A percentile compares a stretch with the other conserved stretches of the same genome.
phyloP scores from a whole-genome alignment of 768 basidiomycete species.

The Russula lepida region DNA sequence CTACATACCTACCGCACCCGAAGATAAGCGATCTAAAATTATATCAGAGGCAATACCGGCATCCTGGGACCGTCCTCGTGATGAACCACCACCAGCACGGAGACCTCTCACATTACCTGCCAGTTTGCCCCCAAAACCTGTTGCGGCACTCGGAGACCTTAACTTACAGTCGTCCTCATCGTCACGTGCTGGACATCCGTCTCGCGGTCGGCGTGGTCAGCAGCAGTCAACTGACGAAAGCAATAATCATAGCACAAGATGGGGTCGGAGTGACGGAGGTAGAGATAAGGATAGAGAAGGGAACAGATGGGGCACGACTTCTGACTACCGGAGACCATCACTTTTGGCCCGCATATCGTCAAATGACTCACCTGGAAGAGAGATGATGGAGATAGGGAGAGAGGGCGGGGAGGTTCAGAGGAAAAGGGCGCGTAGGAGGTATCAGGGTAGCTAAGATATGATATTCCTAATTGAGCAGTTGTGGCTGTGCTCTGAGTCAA shows the following conservation, averaged over 20 bases:
- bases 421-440: constrained; percentile 13
- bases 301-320: constrained; percentile 1
- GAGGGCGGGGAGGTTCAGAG: background rate
- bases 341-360: constrained; percentile 16
- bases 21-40: background rate
- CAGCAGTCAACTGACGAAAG: constrained; percentile 1
- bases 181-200: background rate
- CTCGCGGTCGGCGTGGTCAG: constrained; percentile 8
- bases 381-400: background rate
- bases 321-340: constrained; percentile 8
- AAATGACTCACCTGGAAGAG: background rate
- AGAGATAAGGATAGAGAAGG: constrained; percentile 4
- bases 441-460: constrained; percentile 5
- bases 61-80: constrained; percentile 16
- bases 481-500: background rate
- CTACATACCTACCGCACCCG: background rate
- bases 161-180: background rate
- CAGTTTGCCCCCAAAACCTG: constrained; percentile 13
- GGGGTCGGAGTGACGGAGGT: background rate
- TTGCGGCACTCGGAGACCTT: constrained; percentile 13
- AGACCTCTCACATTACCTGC: constrained; percentile 10
- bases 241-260: background rate
- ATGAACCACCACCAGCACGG: background rate
- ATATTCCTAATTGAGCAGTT: background rate
- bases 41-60: background rate